Conservation (phyloP, 495 filamentous ascomycete species). For the Penicillium robsamsonii region DNA sequence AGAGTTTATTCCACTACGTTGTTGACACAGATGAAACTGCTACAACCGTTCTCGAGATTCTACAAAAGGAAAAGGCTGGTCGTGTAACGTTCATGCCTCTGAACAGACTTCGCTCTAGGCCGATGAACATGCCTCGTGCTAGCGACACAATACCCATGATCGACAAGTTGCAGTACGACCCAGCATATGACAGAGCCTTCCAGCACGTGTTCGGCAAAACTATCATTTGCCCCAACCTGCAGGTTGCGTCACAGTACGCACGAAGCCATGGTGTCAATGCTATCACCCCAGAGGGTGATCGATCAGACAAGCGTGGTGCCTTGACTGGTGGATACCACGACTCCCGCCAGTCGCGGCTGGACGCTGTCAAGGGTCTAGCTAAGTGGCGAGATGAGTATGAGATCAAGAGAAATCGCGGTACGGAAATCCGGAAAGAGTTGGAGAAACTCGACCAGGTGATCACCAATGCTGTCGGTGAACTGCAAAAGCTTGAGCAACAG, state of each 20-base stretch:
- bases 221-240: conserved; percentile 86
- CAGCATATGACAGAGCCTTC: conserved; percentile 77
- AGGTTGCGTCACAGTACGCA: conserved; percentile 83
- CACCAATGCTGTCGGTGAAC: conserved; percentile 72
- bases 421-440: conserved; percentile 62
- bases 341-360: conserved; percentile 73
- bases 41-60: conserved; percentile 70
- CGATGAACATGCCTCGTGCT: conserved; percentile 74
- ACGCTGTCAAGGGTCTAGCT: conserved; percentile 73
- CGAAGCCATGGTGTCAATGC: conserved; percentile 86
- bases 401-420: conserved; percentile 53
- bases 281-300: conserved; percentile 92
- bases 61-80: conserved; percentile 78
- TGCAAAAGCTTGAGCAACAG: conserved; percentile 80
- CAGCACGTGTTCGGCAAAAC: conserved; percentile 94
- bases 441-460: conserved; percentile 82
- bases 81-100: conserved; percentile 94
- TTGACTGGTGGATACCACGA: conserved; percentile 93
- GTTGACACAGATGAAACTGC: conserved; percentile 91
- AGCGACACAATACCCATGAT: conserved; percentile 85
- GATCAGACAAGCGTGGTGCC: conserved; percentile 88
- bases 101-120: conserved; percentile 67
- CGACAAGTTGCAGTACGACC: conserved; percentile 78
- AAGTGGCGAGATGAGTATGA: conserved; percentile 76
- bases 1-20: conserved; percentile 93